phyloP scores from a whole-genome alignment of 2,329 filamentous ascomycete species.

The Colletotrichum sp. region DNA sequence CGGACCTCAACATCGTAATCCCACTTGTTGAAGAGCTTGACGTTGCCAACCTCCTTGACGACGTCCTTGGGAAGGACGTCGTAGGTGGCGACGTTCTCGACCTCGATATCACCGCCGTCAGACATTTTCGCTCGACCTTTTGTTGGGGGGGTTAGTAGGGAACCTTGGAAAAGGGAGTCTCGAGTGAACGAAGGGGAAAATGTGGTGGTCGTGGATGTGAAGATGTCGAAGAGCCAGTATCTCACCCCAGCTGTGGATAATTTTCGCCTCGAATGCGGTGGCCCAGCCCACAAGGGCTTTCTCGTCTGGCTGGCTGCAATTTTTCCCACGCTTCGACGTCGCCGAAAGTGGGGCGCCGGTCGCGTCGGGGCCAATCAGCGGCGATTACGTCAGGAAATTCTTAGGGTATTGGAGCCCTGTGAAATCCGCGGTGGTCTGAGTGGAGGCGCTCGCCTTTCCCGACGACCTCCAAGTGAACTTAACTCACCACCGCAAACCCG shows the following conservation, averaged over 20 bases:
- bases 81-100: constrained; percentile 77
- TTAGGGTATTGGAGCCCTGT: constrained; percentile 49
- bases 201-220: constrained; percentile 23
- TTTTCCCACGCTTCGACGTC: constrained; percentile 25
- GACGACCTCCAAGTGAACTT: neutral
- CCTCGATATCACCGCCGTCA: constrained; percentile 93
- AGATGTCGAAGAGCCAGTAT: constrained; percentile 17
- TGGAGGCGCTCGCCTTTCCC: constrained; percentile 9
- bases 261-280: constrained; percentile 1
- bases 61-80: constrained; percentile 93
- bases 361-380: constrained; percentile 39
- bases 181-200: constrained; percentile 17
- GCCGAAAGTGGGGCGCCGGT: constrained; percentile 29
- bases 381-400: constrained; percentile 26
- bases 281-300: neutral
- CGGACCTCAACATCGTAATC: constrained; percentile 99
- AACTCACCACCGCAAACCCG: constrained; percentile 15
- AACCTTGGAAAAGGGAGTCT: constrained; percentile 2
- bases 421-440: neutral
- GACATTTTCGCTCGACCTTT: constrained; percentile 71
- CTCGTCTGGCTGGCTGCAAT: neutral
- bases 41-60: constrained; percentile 83
- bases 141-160: constrained; percentile 13
- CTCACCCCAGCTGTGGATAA: constrained; percentile 14
- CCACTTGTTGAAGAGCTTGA: constrained; percentile 99